Conservation (phyloP, 257 asterid species). For the Nemophila menziesii region DNA sequence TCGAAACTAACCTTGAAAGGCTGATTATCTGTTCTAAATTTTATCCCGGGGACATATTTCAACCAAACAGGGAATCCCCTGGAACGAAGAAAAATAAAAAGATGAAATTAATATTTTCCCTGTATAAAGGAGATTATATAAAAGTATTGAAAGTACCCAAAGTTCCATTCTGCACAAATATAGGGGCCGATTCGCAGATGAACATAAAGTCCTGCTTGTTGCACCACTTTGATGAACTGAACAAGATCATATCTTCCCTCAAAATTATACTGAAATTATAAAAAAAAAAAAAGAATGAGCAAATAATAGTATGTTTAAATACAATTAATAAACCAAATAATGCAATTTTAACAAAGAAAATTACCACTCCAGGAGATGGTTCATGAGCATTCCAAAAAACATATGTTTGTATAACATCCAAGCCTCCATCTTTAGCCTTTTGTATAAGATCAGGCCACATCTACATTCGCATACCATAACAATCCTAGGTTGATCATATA, state of each 20-base stretch:
- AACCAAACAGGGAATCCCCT: constrained; percentile 99
- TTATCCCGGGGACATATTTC: constrained; percentile 74
- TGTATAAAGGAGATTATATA: constrained; percentile 1
- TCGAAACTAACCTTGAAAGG: constrained; percentile 60
- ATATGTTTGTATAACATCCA: constrained; percentile 78
- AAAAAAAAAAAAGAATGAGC: constrained; percentile 7
- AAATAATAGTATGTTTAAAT: constrained; percentile 1
- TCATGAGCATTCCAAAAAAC: constrained; percentile 92
- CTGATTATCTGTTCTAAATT: constrained; percentile 71
- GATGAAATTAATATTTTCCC: constrained; percentile 7
- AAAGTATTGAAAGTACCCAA: constrained; percentile 39
- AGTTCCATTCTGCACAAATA: constrained; percentile 92
- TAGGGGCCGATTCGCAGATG: constrained; percentile 89
- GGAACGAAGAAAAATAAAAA: constrained; percentile 28
- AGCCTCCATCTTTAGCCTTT: constrained; percentile 86
- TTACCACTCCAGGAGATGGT: constrained; percentile 70
- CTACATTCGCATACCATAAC: constrained; percentile 23
- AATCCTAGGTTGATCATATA: neutral
- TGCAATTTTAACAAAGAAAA: neutral
- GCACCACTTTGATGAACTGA: constrained; percentile 67
- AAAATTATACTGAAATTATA: constrained; percentile 55
- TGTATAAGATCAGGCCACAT: constrained; percentile 86
- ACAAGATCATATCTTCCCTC: constrained; percentile 81
- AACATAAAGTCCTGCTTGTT: constrained; percentile 78
- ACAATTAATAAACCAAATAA: neutral